A percentile compares a stretch with the other conserved stretches of the same genome.
phyloP scores from a whole-genome alignment of 768 basidiomycete species.

The Crucibulum laeve region DNA sequence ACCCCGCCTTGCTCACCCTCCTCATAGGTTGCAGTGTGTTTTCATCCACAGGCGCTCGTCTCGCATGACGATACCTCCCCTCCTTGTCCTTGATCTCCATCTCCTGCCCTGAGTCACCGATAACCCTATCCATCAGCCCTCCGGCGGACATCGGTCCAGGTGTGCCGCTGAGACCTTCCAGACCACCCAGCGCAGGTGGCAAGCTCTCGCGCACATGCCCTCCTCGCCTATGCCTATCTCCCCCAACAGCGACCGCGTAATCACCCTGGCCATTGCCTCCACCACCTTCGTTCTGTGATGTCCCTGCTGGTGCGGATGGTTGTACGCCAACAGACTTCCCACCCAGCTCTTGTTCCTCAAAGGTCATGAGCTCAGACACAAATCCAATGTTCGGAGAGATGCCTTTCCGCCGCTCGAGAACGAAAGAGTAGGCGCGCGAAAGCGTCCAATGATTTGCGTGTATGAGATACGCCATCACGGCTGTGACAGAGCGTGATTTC shows the following conservation, averaged over 20 bases:
- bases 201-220: constrained; percentile 74
- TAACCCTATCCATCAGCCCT: constrained; percentile 33
- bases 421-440: constrained; percentile 86
- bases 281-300: constrained; percentile 14
- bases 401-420: constrained; percentile 87
- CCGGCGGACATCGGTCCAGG: constrained; percentile 32
- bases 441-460: constrained; percentile 97
- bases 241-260: constrained; percentile 39
- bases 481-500: constrained; percentile 92
- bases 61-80: constrained; percentile 84
- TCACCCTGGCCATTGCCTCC: constrained; percentile 7
- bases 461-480: constrained; percentile 96
- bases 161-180: constrained; percentile 22
- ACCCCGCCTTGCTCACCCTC: constrained; percentile 88
- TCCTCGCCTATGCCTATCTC: constrained; percentile 36
- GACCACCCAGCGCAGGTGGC: constrained; percentile 46
- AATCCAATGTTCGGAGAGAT: constrained; percentile 98
- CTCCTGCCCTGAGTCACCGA: constrained; percentile 74
- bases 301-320: constrained; percentile 23
- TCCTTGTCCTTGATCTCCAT: constrained; percentile 83
- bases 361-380: constrained; percentile 94
- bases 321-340: constrained; percentile 70
- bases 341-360: constrained; percentile 88
- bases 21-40: constrained; percentile 85
- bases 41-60: constrained; percentile 85